Percentiles rank a stretch among this genome's conserved stretches.
These are phyloP conservation scores for Lichina pygmaea DNA, from an alignment of 495 filamentous ascomycete genomes.

Conservation along the genomic window DNA sequence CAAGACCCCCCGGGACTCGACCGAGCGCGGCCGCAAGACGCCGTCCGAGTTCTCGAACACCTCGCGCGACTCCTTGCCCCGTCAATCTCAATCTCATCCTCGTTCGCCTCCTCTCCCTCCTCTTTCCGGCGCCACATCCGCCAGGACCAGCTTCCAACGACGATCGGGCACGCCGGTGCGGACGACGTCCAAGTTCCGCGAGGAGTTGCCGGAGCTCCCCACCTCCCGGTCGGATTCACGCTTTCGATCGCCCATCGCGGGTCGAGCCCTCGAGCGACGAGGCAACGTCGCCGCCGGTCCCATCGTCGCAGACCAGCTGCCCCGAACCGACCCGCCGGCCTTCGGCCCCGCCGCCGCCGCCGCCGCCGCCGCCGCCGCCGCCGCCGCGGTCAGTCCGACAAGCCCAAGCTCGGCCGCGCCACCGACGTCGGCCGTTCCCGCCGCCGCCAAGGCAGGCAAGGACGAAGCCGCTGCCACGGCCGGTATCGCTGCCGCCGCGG, in stretches of 20 bases:
- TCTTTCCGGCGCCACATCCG: constrained; percentile 14
- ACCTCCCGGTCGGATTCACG: constrained; percentile 59
- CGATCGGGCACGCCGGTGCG: constrained; percentile 35
- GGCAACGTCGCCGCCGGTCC: too few relatives aligned
- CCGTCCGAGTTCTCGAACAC: constrained; percentile 50
- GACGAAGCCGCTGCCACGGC: neutral
- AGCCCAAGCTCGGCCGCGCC: too few relatives aligned
- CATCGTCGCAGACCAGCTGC: too few relatives aligned
- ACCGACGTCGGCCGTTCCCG: neutral
- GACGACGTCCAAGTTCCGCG: constrained; percentile 75
- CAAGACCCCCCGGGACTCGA: constrained; percentile 28
- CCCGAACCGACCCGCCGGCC: too few relatives aligned
- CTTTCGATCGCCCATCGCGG: constrained; percentile 37
- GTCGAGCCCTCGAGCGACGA: neutral
- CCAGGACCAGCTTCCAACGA: constrained; percentile 9
- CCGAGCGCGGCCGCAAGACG: constrained; percentile 23
- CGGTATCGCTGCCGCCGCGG: neutral
- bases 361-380: neutral
- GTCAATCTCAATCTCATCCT: constrained; percentile 8
- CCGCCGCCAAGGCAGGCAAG: neutral
- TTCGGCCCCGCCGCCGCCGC: neutral
- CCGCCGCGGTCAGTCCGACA: neutral
- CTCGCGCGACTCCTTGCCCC: constrained; percentile 54
- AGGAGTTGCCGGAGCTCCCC: constrained; percentile 68
- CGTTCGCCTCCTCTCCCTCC: too few relatives aligned